phyloP scores from a whole-genome alignment of 441 rosid species.

The Populus hybrid region DNA sequence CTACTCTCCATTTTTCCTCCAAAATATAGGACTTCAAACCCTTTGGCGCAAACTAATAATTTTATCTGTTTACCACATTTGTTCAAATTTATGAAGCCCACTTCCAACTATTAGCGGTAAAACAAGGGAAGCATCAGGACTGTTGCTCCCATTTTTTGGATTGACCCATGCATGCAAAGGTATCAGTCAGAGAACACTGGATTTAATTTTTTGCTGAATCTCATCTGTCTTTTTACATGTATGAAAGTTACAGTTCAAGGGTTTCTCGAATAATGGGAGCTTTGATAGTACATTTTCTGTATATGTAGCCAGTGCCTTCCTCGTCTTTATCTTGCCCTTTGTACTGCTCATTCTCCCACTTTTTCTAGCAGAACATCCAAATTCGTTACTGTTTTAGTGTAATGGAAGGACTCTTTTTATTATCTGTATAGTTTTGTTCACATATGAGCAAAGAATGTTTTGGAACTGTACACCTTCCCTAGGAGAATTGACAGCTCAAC shows the following conservation, averaged over 20 bases:
- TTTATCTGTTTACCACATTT: constrained; percentile 17
- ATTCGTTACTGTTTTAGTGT: constrained; percentile 31
- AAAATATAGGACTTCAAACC: not conserved
- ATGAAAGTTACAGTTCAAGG: constrained; percentile 49
- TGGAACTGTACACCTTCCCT: constrained; percentile 4
- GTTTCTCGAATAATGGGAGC: constrained; percentile 41
- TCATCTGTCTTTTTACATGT: constrained; percentile 26
- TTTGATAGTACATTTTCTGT: constrained; percentile 18
- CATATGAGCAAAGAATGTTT: not conserved
- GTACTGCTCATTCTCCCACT: constrained; percentile 35
- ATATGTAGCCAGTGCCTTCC: constrained; percentile 6
- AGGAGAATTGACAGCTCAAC: not conserved
- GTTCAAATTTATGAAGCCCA: not conserved
- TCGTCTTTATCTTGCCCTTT: constrained; percentile 11
- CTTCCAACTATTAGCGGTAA: not conserved
- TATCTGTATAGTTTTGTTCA: constrained; percentile 5
- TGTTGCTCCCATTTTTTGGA: constrained; percentile 11
- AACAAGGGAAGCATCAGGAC: not conserved
- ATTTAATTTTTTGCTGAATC: constrained; percentile 14
- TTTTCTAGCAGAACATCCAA: constrained; percentile 30
- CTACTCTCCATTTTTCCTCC: constrained; percentile 5
- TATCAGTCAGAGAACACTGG: constrained; percentile 25
- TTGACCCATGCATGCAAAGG: constrained; percentile 40
- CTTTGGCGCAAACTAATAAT: not conserved
- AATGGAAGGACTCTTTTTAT: not conserved